A percentile compares a stretch with the other conserved stretches of the same genome.
Conservation (phyloP, 2,329 filamentous ascomycete species). For the Monilinia fructicola region DNA sequence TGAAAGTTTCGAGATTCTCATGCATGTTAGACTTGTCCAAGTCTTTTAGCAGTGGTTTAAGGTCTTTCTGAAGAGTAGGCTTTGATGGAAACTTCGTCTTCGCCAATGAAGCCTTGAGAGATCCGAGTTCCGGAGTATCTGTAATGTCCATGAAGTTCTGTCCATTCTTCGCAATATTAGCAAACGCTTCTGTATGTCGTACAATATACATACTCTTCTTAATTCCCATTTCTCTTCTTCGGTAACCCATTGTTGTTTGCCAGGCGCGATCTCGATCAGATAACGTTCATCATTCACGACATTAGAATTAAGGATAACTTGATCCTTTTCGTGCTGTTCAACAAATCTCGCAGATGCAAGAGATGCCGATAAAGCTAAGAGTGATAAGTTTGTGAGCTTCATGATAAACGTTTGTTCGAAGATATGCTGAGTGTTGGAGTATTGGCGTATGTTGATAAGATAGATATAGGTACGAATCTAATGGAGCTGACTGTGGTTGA, state of each 20-base stretch:
- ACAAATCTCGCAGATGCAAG: slow-evolving; percentile 56
- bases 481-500: slow-evolving; percentile 1
- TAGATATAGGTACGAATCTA: background rate
- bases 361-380: slow-evolving; percentile 56
- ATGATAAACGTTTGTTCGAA: slow-evolving; percentile 41
- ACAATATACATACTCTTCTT: slow-evolving; percentile 61
- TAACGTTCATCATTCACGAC: slow-evolving; percentile 53
- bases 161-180: slow-evolving; percentile 62
- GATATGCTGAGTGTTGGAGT: background rate
- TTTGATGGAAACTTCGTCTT: slow-evolving; percentile 64
- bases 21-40: slow-evolving; percentile 76
- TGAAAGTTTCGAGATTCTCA: slow-evolving; percentile 74
- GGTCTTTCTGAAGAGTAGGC: slow-evolving; percentile 61
- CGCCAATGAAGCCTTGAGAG: slow-evolving; percentile 44
- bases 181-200: background rate
- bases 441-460: slow-evolving; percentile 3
- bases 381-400: slow-evolving; percentile 51
- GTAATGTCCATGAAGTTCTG: slow-evolving; percentile 95
- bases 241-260: slow-evolving; percentile 80
- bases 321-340: slow-evolving; percentile 52
- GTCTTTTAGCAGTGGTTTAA: slow-evolving; percentile 64
- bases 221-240: slow-evolving; percentile 96
- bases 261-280: slow-evolving; percentile 82
- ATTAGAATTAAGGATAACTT: slow-evolving; percentile 48
- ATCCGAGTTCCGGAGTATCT: slow-evolving; percentile 64